These are phyloP conservation scores for Russula abietina DNA, from an alignment of 768 basidiomycete species.

Conservation along the genomic window DNA sequence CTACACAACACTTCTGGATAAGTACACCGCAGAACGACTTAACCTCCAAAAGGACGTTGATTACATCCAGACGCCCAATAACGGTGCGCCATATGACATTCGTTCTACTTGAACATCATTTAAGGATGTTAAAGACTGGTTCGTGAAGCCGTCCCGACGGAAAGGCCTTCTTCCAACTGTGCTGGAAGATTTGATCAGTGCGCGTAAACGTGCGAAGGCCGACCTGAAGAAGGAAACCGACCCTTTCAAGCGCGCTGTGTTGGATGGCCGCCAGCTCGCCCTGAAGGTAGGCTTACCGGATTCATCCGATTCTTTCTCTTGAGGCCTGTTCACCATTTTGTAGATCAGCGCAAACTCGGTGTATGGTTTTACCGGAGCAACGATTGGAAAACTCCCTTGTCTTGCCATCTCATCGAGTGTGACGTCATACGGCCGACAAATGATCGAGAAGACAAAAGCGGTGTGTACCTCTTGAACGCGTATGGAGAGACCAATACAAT, in stretches of 20 bases:
- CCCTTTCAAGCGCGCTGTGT: slow-evolving; percentile 92
- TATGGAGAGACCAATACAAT: not conserved
- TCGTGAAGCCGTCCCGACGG: slow-evolving; percentile 62
- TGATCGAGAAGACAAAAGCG: slow-evolving; percentile 96
- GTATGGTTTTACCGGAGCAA: slow-evolving; percentile 98
- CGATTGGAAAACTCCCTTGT: slow-evolving; percentile 94
- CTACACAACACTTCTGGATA: slow-evolving; percentile 93
- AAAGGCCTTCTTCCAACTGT: slow-evolving; percentile 91
- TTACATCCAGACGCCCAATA: slow-evolving; percentile 93
- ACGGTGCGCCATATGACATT: slow-evolving; percentile 49
- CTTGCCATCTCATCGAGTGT: slow-evolving; percentile 91
- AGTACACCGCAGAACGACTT: slow-evolving; percentile 67
- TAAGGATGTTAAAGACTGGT: slow-evolving; percentile 56
- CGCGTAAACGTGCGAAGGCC: slow-evolving; percentile 90
- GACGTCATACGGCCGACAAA: slow-evolving; percentile 95
- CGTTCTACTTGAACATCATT: not conserved
- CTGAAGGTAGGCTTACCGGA: slow-evolving; percentile 58
- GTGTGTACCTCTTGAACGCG: slow-evolving; percentile 34
- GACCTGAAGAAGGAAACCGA: slow-evolving; percentile 97
- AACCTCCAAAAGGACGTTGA: slow-evolving; percentile 77
- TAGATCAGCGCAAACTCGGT: slow-evolving; percentile 99
- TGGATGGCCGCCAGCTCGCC: slow-evolving; percentile 95
- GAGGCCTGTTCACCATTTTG: not conserved
- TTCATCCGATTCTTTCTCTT: not conserved
- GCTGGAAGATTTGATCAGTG: slow-evolving; percentile 87